Base-by-base conservation (phyloP, 805 yeast genomes). In the Starmerella bacillaris region DNA sequence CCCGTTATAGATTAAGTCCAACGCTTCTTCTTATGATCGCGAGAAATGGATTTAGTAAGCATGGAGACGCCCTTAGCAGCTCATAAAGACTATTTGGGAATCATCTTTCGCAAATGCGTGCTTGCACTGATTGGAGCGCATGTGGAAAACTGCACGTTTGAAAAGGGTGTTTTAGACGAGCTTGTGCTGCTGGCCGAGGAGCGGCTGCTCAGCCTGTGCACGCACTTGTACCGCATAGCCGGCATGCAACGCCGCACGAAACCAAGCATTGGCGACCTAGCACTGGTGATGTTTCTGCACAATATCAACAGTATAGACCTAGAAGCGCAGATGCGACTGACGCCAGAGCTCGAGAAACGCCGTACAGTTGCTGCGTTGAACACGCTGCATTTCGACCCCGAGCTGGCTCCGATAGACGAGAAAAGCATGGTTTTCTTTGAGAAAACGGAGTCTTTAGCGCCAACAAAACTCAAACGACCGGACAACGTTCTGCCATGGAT, bases 401-500 rank as follows among this genome's bases (percentile, higher is more conserved):
- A 44, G 19, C 44, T 48, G 15, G 56, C 57, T 27, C 55, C 57
- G 3, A 51, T 59, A 17, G 53, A 54, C 16, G 57, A 56, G 16
- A 64, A 60, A n/a, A 63, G 71, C 7, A 53, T 61, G n/a, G 63
- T 63, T 33, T 70, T 71, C 33, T 72, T 72, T 49, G 64, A 63
- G 41, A 60, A 67, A 27, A 68, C 68, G 6, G 17, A 18, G 12
- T 59, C 64, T 33, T 60, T 78, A 18, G 67, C 75, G 11, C 83
- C 74, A 37, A 57, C 74, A 24, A 53, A 57, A 1, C 57, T 61
- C 17, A 50, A 54, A 19, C 44, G 54, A 24, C 58, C 58, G 32
- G 50, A 53, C 4, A 69, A 70, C 39, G 64, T 79, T 5, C 92
- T 92, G 0, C 50, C 58, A 4, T 83, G 83, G 74, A 58, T 86